A percentile compares a stretch with the other conserved stretches of the same genome.
Evolutionary conservation across 371 early-diverging fungal species (phyloP).

Genomic region (Entomophthora muscae): DNA sequence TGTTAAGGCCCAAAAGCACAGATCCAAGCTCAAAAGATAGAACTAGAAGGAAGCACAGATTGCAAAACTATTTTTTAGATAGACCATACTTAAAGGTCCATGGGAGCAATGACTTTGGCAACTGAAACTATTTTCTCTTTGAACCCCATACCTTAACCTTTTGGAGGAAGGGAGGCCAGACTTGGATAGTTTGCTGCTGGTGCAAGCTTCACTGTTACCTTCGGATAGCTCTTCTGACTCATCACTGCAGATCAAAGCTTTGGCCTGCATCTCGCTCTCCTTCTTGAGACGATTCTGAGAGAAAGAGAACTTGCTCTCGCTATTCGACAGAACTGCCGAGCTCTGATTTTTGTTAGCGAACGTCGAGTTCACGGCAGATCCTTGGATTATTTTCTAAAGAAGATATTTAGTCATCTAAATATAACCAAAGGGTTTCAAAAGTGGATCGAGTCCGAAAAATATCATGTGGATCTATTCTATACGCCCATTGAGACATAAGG

Average conservation of each 20-base stretch:
- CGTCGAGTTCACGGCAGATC: neutral
- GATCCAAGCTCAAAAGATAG: too few relatives aligned
- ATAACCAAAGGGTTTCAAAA: too few relatives aligned
- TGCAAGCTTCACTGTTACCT: neutral
- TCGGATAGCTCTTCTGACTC: neutral
- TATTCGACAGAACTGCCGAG: neutral
- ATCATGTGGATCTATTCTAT: too few relatives aligned
- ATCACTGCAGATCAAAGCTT: neutral
- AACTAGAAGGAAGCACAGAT: too few relatives aligned
- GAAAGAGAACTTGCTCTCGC: neutral
- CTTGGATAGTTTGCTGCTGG: neutral
- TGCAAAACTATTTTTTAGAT: too few relatives aligned
- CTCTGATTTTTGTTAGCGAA: neutral
- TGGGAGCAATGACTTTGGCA: too few relatives aligned
- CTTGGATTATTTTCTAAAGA: neutral
- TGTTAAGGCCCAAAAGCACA: too few relatives aligned
- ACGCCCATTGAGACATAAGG: too few relatives aligned
- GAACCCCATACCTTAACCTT: neutral
- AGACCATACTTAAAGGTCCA: too few relatives aligned
- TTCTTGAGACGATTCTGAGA: neutral
- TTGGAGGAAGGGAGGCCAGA: neutral
- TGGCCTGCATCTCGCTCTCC: neutral
- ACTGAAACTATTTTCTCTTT: neutral
- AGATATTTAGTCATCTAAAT: too few relatives aligned
- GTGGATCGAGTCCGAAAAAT: too few relatives aligned